phyloP scores from a whole-genome alignment of 2,329 filamentous ascomycete species.

The Apiospora rasikravindrae region DNA sequence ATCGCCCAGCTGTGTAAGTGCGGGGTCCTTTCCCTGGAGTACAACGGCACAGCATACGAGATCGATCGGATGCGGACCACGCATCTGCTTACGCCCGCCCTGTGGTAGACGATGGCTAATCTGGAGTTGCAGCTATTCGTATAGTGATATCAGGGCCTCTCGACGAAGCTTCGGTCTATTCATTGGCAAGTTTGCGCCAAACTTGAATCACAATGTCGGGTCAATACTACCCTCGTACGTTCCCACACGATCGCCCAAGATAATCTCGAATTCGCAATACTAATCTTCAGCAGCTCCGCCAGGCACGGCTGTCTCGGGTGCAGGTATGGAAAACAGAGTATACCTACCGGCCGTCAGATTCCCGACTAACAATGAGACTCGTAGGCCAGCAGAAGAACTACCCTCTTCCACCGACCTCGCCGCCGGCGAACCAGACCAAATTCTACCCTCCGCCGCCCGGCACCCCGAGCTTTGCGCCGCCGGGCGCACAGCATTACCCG shows the following conservation, averaged over 20 bases:
- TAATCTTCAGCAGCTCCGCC: conserved; percentile 46
- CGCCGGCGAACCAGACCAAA: conserved; percentile 50
- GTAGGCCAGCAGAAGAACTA: conserved; percentile 46
- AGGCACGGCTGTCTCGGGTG: conserved; percentile 40
- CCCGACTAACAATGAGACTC: conserved; percentile 27
- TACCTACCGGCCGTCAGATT: conserved; percentile 29
- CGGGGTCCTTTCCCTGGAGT: conserved; percentile 15
- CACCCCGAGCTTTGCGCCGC: conserved; percentile 40
- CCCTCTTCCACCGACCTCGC: conserved; percentile 53
- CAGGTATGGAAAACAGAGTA: conserved; percentile 7
- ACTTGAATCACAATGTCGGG: conserved; percentile 43
- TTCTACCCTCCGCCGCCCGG: conserved; percentile 51
- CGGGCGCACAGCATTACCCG: conserved; percentile 41
- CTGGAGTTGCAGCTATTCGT: neutral
- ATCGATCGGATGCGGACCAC: neutral
- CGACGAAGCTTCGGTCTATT: neutral
- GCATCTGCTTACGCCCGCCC: neutral
- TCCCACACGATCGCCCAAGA: conserved; percentile 6
- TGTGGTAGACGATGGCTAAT: neutral
- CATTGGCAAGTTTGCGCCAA: neutral
- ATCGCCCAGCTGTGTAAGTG: conserved; percentile 19
- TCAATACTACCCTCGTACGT: conserved; percentile 56
- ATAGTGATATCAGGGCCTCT: neutral
- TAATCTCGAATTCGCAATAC: conserved; percentile 21
- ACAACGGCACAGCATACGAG: neutral